Base-by-base conservation (phyloP, 768 basidiomycete genomes). In the Lentinula guzmanii region DNA sequence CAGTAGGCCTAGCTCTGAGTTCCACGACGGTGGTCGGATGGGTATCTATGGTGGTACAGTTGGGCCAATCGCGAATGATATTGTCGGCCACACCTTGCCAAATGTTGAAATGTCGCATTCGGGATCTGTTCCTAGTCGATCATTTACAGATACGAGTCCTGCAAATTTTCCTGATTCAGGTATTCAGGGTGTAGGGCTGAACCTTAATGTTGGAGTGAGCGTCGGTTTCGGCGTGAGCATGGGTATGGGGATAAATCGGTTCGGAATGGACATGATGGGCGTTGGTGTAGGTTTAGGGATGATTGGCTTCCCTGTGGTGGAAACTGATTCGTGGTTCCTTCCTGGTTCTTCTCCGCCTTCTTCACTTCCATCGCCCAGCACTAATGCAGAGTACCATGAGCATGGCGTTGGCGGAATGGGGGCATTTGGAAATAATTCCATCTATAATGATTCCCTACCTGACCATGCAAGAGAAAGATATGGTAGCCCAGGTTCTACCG, bases 221-320 rank as follows among this genome's bases (percentile, higher is more conserved):
- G 55, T 56, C n/a, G 51, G 51, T 9, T 52, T 52, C 34, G 51
- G 51, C 48, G 46, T 59, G 58, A 33, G 56, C 13, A 58, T 54
- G 52, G 52, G 53, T 11, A 54, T 56, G 59, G 59, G 51, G 35
- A 52, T 52, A 7, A 48, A 41, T 28, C 34, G 56, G 16, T 42
- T 58, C 16, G 37, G 58, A 43, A 21, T 60, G 34, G 51, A 52
- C 37, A 45, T 61, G 48, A 52, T 54, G 59, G 59, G 59, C 18
- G 42, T 59, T 34, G 59, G 59, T n/a, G 34, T 60, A 28, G 58
- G 58, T 39, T 52, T 61, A 21, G 50, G 60, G 31, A 54, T 61
- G 60, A 51, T 54, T 41, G 58, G 58, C 5, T 59, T 59, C 15
- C 55, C 55, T 16, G 41, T 39, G 6, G 16, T 56, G 55, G 58